phyloP scores from a whole-genome alignment of 345 rosid species.

The Brassica napus region Da-Ae NC_063440.1:18489501-18490000 shows the following conservation, averaged over 20 bases:
- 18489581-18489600: too few species aligned
- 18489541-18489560: too few species aligned
- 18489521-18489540: too few species aligned
- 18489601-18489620: too few species aligned
- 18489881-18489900: slow-evolving; percentile 3
- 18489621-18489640: too few species aligned
- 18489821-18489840: not conserved
- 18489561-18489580: too few species aligned
- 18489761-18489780: not conserved
- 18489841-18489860: not conserved
- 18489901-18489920: slow-evolving; percentile 5
- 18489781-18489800: not conserved
- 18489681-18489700: not conserved
- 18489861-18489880: not conserved
- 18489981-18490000: not conserved
- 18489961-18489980: slow-evolving; percentile 3
- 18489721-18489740: not conserved
- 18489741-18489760: not conserved
- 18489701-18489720: not conserved
- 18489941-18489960: not conserved
- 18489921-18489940: not conserved
- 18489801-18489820: not conserved
- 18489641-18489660: too few species aligned
- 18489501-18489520: too few species aligned
- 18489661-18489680: not conserved